Evolutionary conservation across 805 yeast genomes (phyloP), one percentile per base, ranked within the genome.

Genomic region (Candida parachauliodes): DNA sequence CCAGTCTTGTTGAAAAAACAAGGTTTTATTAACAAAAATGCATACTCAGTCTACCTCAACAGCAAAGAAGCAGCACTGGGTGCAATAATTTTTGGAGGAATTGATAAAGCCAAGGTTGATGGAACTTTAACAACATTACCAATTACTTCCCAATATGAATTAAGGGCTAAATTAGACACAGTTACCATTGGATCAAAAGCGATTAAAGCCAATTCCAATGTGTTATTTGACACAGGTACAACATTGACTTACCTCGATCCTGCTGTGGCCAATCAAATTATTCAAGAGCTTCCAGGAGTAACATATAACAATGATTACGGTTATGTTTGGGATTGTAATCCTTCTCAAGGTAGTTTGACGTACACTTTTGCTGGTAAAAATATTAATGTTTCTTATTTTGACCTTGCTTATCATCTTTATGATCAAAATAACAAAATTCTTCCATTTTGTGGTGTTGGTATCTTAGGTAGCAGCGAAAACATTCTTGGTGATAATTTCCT

Each of bases 401-500:
- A 50, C 36, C 32, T 54, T 28, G 16, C 39, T 8, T 18, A 34
- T 20, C 26, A 34, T 21, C 32, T 39, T 15, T 27, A 36, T 14
- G 26, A 38, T 77, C 40, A 50, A 58, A 35, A 42, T 33, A 22
- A 74, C 70, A 3, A 77, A 79, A 14, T 48, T 46, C 51, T 58
- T 36, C 17, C 49, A 34, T 17, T n/a, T 14, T 56, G 61, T 40
- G 47, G 33, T 41, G 41, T 55, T 39, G 50, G 52, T 7, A 40
- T 55, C 12, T 22, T 46, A n/a, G n/a, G 12, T 5, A 4, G 3
- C 5, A 25, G 17, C 29, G 28, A 41, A 34, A 47, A 56, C 21
- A 68, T 78, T 38, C 60, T 82, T 22, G 88, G 88, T 11, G 85
- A 79, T 50, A 67, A 71, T 26, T 74, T 81, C 52, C 55, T 82